phyloP scores from a whole-genome alignment of 1,284 basidiomycete species.

The Microbotryomycetes sp. region DNA sequence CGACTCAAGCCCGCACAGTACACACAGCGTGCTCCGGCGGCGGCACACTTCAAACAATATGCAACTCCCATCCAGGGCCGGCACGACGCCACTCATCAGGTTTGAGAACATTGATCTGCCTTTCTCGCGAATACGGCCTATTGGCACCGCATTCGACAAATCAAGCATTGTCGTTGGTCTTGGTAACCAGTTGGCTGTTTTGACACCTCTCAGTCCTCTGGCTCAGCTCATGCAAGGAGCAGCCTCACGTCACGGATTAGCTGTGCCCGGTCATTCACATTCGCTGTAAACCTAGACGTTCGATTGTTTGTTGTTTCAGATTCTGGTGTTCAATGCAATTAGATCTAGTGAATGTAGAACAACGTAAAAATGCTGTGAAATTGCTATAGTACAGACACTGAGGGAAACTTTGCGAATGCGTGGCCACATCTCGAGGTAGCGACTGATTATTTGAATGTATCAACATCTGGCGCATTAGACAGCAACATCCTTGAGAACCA shows the following conservation, averaged over 20 bases:
- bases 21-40: background rate
- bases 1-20: background rate
- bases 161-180: conserved; percentile 6
- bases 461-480: background rate
- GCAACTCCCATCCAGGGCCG: background rate
- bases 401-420: no score
- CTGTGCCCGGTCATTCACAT: no score
- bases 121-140: conserved; percentile 24
- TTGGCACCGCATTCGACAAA: conserved; percentile 2
- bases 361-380: background rate
- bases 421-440: background rate
- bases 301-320: background rate
- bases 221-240: no score
- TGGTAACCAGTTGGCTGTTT: conserved; percentile 10
- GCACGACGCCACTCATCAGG: background rate
- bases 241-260: no score
- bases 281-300: no score
- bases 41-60: background rate
- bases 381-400: background rate
- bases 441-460: background rate
- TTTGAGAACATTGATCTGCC: conserved; percentile 11
- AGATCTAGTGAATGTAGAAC: background rate
- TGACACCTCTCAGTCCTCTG: background rate
- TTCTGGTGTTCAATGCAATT: background rate
- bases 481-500: conserved; percentile 2